Base-by-base conservation (phyloP, 352 stramenopile species). In the Aphanomyces invadans region DNA sequence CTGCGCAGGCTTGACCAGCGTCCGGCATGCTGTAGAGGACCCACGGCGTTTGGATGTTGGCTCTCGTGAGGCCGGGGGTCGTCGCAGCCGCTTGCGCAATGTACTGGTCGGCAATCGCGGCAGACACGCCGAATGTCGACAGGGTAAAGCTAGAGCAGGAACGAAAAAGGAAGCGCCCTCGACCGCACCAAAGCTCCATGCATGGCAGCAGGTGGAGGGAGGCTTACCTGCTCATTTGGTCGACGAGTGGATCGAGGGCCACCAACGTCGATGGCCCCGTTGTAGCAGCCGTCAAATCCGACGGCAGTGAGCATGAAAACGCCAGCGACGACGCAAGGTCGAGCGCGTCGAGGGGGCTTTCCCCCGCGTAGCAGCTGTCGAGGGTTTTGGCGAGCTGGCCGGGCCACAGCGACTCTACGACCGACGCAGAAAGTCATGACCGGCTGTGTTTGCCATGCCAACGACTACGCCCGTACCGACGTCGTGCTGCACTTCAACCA, bases 401-500 rank as follows among this genome's bases (percentile, higher is more conserved):
- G 7, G 49, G 49, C 49, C 49, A 57, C 19, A 57, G 25, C 5
- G 29, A 57, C 29, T 57, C 49, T 57, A 57, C 15, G 7, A 42
- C 7, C 15, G 7, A 42, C n/a, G 46, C 10, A 48, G 39, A 48
- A 48, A 48, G 39, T n/a, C n/a, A n/a, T n/a, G n/a, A n/a, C n/a
- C 39, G n/a, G 39, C 21, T n/a, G n/a, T 48, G 39, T 48, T 48
- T 48, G 15, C 23, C 29, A 57, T 21, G 17, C 1, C 23, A 15
- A 23, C 15, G 21, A 15, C 72, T 73, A 0, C 78, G 77, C 29
- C 86, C 79, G 39, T 87, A 92, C 31, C 79, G 78, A 36, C 76
- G 52, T 92, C 78, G 9, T 73, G 64, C 56, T 89, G 84, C n/a
- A 90, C 32, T 17, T 90, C 73, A 55, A 78, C 83, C 79, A 92